Conservation (phyloP, 495 filamentous ascomycete genomes). For the Pseudoneurospora amorphoporcata region DNA sequence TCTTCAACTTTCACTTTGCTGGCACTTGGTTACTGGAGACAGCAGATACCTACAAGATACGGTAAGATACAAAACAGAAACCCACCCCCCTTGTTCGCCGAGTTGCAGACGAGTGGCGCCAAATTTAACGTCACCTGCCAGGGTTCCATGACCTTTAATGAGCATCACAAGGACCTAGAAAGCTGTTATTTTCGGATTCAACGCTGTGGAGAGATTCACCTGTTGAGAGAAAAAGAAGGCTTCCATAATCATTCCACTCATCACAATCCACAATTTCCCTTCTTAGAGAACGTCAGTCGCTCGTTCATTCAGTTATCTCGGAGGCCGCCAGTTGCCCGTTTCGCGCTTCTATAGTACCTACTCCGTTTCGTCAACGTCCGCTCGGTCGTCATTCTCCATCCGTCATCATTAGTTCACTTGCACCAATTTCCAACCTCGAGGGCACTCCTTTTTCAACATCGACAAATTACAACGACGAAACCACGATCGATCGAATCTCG, state of each 20-base stretch:
- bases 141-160: background rate
- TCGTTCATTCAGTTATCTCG: background rate
- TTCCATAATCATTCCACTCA: background rate
- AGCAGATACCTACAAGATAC: background rate
- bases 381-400: background rate
- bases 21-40: background rate
- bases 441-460: background rate
- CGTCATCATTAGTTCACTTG: background rate
- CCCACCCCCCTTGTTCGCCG: background rate
- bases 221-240: background rate
- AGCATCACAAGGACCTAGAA: background rate
- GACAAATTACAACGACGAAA: background rate
- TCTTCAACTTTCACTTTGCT: background rate
- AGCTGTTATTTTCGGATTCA: background rate
- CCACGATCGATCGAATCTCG: background rate
- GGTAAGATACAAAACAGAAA: background rate
- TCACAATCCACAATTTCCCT: background rate
- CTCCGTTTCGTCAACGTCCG: background rate
- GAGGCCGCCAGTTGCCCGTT: background rate
- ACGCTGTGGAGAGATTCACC: background rate
- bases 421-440: background rate
- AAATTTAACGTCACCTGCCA: constrained; percentile 4
- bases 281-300: background rate
- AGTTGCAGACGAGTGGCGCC: background rate
- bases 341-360: background rate